Evolutionary conservation across 352 stramenopile species (phyloP).

Genomic region (Globisporangium splendens): DNA sequence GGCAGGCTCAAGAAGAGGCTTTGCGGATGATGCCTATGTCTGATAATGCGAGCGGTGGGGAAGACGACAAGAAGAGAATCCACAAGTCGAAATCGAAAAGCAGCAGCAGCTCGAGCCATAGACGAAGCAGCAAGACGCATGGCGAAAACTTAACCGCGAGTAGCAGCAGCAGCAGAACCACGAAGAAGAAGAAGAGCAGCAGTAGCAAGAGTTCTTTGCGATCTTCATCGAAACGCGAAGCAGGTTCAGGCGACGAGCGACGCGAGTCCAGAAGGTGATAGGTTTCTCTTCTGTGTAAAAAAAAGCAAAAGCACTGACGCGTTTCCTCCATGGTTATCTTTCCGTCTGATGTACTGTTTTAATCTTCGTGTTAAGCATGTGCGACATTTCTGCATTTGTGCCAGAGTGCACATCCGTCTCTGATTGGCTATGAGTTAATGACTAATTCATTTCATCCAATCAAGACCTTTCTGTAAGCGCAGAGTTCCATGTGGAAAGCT

Average conservation of each 20-base stretch:
- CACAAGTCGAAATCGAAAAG: conserved; percentile 22
- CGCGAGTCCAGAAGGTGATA: conserved; percentile 5
- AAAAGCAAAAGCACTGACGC: no score
- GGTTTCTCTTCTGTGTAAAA: not conserved
- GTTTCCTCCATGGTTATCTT: no score
- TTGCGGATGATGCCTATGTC: conserved; percentile 47
- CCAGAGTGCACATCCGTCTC: no score
- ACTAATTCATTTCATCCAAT: no score
- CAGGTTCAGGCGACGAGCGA: conserved; percentile 2
- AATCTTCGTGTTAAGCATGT: no score
- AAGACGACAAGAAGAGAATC: conserved; percentile 21
- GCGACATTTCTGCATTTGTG: no score
- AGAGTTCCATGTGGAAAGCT: no score
- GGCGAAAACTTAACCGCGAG: conserved; percentile 11
- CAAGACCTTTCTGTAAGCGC: no score
- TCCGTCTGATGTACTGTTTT: no score
- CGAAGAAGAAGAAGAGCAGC: conserved; percentile 22
- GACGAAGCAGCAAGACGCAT: conserved; percentile 6
- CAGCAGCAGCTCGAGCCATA: conserved; percentile 15
- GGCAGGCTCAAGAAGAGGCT: conserved; percentile 58
- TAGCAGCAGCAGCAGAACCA: conserved; percentile 1
- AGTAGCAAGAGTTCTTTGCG: conserved; percentile 22
- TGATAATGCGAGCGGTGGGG: not conserved
- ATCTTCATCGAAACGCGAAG: conserved; percentile 11
- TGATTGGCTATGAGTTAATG: no score